phyloP scores from a whole-genome alignment of 805 yeast genomes.

The Millerozyma acaciae region DNA sequence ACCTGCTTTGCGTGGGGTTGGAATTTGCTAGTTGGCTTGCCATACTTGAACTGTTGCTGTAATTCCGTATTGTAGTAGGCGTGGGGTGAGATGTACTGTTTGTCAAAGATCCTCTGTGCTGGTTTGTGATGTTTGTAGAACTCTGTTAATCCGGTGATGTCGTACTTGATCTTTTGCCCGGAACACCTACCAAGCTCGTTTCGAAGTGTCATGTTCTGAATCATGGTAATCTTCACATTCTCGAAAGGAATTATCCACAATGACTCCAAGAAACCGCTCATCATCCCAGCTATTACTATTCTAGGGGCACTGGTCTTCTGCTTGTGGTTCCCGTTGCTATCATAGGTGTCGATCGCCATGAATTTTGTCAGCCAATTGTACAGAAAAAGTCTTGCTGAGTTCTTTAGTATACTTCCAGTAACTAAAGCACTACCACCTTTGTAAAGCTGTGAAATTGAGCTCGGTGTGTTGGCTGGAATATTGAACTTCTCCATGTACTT shows the following conservation, averaged over 20 bases:
- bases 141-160: constrained; percentile 24
- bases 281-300: constrained; percentile 75
- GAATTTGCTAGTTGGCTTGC: constrained; percentile 21
- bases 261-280: constrained; percentile 82
- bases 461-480: constrained; percentile 30
- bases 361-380: constrained; percentile 73
- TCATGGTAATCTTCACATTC: constrained; percentile 73
- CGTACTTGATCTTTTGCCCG: constrained; percentile 17
- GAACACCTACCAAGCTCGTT: constrained; percentile 23
- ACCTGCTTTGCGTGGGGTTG: constrained; percentile 12
- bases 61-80: constrained; percentile 38
- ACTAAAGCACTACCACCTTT: constrained; percentile 75
- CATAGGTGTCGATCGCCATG: constrained; percentile 46
- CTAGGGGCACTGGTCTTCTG: constrained; percentile 75
- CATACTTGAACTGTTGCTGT: constrained; percentile 21
- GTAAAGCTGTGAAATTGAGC: constrained; percentile 31
- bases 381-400: constrained; percentile 66
- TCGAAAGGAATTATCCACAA: constrained; percentile 88
- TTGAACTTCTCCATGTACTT: constrained; percentile 31
- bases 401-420: constrained; percentile 68
- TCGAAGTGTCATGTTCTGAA: constrained; percentile 53
- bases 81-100: constrained; percentile 40
- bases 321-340: constrained; percentile 29
- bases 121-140: constrained; percentile 23
- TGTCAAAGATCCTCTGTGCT: constrained; percentile 19